Percentiles rank a stretch among this genome's conserved stretches.
Evolutionary conservation across 805 yeast genomes (phyloP).

Genomic region (Kregervanrija delftensis): DNA sequence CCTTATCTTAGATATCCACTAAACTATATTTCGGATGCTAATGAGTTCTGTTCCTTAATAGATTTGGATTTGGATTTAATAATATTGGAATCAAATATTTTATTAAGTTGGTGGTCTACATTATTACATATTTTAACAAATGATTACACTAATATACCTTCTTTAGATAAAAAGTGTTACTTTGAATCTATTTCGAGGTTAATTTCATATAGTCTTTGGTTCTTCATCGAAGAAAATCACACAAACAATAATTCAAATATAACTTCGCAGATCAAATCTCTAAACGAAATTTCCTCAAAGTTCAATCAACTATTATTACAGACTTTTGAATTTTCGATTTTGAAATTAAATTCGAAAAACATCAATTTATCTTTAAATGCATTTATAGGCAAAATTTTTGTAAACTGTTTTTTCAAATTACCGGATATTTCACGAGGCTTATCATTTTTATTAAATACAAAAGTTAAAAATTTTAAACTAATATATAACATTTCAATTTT

Average conservation of each 20-base stretch:
- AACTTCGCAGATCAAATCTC: slow-evolving; percentile 5
- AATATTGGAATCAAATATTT: slow-evolving; percentile 4
- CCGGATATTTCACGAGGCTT: slow-evolving; percentile 52
- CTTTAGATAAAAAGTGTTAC: slow-evolving; percentile 45
- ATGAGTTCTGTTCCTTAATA: slow-evolving; percentile 2
- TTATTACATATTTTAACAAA: slow-evolving; percentile 26
- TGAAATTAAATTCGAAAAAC: slow-evolving; percentile 40
- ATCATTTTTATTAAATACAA: slow-evolving; percentile 49
- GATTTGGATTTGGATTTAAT: slow-evolving; percentile 8
- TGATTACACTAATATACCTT: slow-evolving; percentile 31
- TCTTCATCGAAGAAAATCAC: slow-evolving; percentile 3
- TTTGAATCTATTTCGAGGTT: slow-evolving; percentile 49
- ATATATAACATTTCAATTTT: slow-evolving; percentile 16
- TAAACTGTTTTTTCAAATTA: slow-evolving; percentile 50
- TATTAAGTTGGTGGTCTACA: slow-evolving; percentile 51
- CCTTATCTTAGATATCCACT: slow-evolving; percentile 32
- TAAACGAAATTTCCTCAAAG: slow-evolving; percentile 17
- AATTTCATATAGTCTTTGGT: slow-evolving; percentile 42
- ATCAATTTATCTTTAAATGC: slow-evolving; percentile 54
- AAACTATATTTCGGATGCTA: slow-evolving; percentile 1
- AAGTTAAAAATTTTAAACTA: slow-evolving; percentile 36
- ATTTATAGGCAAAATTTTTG: slow-evolving; percentile 65
- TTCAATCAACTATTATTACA: slow-evolving; percentile 35
- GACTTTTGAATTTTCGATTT: slow-evolving; percentile 48
- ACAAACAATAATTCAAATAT: no score